Evolutionary conservation across 148 eudicot genomes (phyloP).

Genomic region (Spergularia marina): DNA sequence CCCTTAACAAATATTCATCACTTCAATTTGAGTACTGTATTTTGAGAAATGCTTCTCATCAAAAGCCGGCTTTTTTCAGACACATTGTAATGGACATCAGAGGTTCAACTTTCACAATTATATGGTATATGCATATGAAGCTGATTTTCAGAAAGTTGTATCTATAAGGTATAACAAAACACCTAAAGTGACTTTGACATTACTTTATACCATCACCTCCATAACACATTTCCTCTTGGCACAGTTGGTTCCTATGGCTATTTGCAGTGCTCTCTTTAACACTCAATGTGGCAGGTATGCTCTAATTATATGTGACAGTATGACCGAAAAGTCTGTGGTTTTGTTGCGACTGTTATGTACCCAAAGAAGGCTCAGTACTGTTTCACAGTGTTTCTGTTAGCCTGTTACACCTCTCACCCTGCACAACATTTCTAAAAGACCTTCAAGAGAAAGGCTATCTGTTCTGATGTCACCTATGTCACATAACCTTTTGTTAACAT

Average conservation of each 20-base stretch:
- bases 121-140: conserved; percentile 31
- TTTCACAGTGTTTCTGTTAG: not conserved
- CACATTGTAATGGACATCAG: conserved; percentile 24
- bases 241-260: conserved; percentile 35
- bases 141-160: conserved; percentile 28
- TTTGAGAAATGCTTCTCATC: not conserved
- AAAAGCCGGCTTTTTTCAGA: conserved; percentile 13
- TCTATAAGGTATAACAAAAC: conserved; percentile 16
- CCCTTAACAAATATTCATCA: not conserved
- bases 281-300: conserved; percentile 32
- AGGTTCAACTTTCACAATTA: conserved; percentile 30
- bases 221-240: not conserved
- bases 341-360: too few species aligned
- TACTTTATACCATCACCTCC: not conserved
- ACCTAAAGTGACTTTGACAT: not conserved
- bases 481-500: not conserved
- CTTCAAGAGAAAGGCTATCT: too few species aligned
- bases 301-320: not conserved
- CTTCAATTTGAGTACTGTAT: not conserved
- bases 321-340: too few species aligned
- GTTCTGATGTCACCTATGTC: not conserved
- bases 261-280: conserved; percentile 23
- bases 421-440: too few species aligned
- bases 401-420: not conserved
- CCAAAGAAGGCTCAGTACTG: too few species aligned